Percentiles rank a stretch among this genome's conserved stretches.
These are phyloP conservation scores for Calonectria crousiana DNA, from an alignment of 2,329 filamentous ascomycete genomes.

Conservation along the genomic window DNA sequence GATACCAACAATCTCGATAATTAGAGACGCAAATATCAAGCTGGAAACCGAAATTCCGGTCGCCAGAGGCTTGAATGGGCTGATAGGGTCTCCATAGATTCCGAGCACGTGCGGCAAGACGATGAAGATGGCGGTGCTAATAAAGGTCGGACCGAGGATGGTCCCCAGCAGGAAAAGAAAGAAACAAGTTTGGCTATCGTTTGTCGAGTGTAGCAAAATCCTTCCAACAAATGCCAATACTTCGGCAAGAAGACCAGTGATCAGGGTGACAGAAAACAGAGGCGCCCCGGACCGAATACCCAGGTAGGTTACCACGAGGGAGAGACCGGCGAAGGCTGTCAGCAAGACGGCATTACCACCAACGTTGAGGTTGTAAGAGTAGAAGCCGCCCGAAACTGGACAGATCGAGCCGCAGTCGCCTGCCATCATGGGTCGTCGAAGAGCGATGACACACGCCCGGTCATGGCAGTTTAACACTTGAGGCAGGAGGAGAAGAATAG, in stretches of 20 bases:
- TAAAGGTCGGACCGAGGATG: conserved; percentile 59
- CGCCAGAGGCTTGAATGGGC: conserved; percentile 50
- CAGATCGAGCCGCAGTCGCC: conserved; percentile 52
- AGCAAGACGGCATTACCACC: conserved; percentile 57
- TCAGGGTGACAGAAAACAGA: conserved; percentile 55
- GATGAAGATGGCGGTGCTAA: conserved; percentile 58
- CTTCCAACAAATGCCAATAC: conserved; percentile 61
- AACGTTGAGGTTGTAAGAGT: conserved; percentile 51
- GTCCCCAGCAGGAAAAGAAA: conserved; percentile 61
- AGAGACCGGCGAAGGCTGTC: conserved; percentile 53
- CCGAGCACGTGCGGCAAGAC: conserved; percentile 60
- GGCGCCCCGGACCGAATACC: conserved; percentile 55
- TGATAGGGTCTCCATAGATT: conserved; percentile 59
- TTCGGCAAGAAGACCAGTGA: conserved; percentile 57
- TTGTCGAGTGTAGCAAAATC: conserved; percentile 53
- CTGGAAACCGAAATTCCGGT: conserved; percentile 50
- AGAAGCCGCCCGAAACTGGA: conserved; percentile 52
- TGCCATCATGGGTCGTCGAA: conserved; percentile 48
- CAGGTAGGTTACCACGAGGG: conserved; percentile 52
- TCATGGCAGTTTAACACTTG: conserved; percentile 41
- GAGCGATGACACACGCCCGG: conserved; percentile 31
- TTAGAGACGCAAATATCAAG: conserved; percentile 49
- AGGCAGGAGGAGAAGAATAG: conserved; percentile 28
- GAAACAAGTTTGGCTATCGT: conserved; percentile 53
- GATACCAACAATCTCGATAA: conserved; percentile 56